phyloP scores from a whole-genome alignment of 176 grass and related monocot species.

The Thinopyrum elongatum region DNA sequence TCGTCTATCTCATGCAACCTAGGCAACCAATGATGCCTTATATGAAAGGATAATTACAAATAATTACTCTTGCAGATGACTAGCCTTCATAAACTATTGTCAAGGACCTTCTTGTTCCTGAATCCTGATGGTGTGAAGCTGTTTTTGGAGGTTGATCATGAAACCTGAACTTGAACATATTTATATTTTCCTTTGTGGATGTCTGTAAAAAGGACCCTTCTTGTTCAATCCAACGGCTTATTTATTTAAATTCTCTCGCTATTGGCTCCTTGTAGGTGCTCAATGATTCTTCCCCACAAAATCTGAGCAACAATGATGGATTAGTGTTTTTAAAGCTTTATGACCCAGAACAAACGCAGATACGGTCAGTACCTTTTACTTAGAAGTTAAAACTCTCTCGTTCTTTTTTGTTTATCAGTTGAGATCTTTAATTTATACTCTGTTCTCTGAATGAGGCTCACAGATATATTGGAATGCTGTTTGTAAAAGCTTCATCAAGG shows the following conservation, averaged over 20 bases:
- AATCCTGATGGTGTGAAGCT: neutral
- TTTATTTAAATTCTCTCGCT: neutral
- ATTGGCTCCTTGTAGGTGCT: neutral
- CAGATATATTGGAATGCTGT: conserved; percentile 39
- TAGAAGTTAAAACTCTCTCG: neutral
- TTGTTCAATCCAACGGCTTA: neutral
- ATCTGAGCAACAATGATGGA: conserved; percentile 13
- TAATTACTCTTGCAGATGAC: conserved; percentile 2
- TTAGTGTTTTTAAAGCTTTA: conserved; percentile 49
- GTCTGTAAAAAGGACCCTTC: neutral
- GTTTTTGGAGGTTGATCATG: neutral
- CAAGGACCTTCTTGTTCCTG: no score
- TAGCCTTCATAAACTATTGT: no score
- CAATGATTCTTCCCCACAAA: neutral
- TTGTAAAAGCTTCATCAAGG: conserved; percentile 29
- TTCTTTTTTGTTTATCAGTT: neutral
- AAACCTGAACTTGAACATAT: conserved; percentile 19
- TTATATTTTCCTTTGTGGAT: neutral
- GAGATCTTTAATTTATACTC: neutral
- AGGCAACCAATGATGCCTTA: neutral
- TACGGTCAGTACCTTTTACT: conserved; percentile 26
- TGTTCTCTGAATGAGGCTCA: neutral
- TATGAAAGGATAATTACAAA: neutral
- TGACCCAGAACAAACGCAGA: conserved; percentile 36
- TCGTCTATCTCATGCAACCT: neutral